Conservation (phyloP, 345 rosid genomes). For the Euphorbia peplus region DNA sequence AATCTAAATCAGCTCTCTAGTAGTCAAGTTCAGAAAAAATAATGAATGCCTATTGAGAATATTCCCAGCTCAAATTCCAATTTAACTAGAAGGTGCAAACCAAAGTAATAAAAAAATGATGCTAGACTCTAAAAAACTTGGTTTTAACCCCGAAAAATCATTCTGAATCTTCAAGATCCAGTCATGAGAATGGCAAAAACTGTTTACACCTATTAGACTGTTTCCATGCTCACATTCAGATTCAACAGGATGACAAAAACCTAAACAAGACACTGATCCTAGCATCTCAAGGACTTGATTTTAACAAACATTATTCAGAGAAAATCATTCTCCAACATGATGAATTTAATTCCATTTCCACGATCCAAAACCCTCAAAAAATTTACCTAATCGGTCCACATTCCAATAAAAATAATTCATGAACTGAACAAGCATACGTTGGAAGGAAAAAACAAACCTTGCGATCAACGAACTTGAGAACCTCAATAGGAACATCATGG, state of each 20-base stretch:
- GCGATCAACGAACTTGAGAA: constrained; percentile 74
- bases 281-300: no score
- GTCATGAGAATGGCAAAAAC: no score
- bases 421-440: background rate
- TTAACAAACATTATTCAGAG: no score
- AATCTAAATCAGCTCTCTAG: background rate
- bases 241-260: no score
- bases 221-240: no score
- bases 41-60: no score
- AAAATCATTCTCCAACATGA: no score
- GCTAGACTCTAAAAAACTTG: background rate
- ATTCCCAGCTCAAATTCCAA: no score
- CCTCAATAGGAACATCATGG: constrained; percentile 58
- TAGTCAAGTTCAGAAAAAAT: background rate
- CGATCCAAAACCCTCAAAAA: background rate
- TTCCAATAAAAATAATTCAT: background rate
- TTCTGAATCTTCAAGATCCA: background rate
- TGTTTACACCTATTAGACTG: no score
- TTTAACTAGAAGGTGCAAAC: background rate
- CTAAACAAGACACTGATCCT: no score
- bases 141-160: background rate
- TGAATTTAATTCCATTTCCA: no score
- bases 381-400: background rate
- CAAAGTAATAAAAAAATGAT: background rate
- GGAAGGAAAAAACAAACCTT: constrained; percentile 39